phyloP scores from a whole-genome alignment of 495 filamentous ascomycete genomes.

The Talaromyces nanjingensis region DNA sequence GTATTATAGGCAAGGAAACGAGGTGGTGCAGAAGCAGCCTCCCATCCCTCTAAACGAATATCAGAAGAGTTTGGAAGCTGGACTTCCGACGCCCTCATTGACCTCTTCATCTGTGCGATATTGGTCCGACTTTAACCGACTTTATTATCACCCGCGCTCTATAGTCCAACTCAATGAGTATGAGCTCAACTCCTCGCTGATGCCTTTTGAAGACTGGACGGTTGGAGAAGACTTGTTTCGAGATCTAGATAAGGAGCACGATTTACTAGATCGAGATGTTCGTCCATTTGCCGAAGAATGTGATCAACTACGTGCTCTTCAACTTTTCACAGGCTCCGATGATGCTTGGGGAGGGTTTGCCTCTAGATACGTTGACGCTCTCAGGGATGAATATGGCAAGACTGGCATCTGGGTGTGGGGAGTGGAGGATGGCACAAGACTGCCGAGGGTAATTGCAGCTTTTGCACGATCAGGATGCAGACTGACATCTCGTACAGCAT shows the following conservation, averaged over 20 bases:
- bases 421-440: conserved; percentile 54
- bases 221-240: conserved; percentile 78
- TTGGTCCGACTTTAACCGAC: conserved; percentile 91
- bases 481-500: conserved; percentile 21
- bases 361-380: conserved; percentile 65
- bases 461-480: conserved; percentile 6
- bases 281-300: conserved; percentile 86
- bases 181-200: conserved; percentile 65
- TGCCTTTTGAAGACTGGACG: conserved; percentile 78
- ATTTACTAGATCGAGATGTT: conserved; percentile 82
- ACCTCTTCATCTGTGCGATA: conserved; percentile 69
- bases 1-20: conserved; percentile 57
- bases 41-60: conserved; percentile 66
- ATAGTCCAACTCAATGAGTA: conserved; percentile 85
- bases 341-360: conserved; percentile 94
- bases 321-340: conserved; percentile 70
- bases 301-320: conserved; percentile 83
- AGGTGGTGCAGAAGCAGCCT: conserved; percentile 58
- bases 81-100: conserved; percentile 51
- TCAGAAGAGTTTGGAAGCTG: conserved; percentile 67
- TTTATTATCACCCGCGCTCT: conserved; percentile 88
- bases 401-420: conserved; percentile 80
- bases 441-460: conserved; percentile 46
- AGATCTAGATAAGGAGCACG: conserved; percentile 74
- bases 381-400: conserved; percentile 90